Conservation (phyloP, 1,284 basidiomycete genomes). For the Trametes polyzona region DNA sequence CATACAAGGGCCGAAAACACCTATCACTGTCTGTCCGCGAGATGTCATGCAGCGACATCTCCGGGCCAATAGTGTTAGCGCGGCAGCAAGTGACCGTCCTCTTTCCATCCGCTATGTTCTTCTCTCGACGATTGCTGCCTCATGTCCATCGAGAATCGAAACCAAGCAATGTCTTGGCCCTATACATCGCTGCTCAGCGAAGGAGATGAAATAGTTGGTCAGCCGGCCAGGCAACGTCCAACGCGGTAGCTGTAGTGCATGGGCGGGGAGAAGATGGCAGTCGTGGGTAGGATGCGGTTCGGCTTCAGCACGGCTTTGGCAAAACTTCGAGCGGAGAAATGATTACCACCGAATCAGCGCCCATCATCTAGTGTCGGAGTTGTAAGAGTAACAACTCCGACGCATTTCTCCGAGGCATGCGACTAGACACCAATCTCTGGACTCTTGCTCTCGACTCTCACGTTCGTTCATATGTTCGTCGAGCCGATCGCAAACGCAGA, state of each 20-base stretch:
- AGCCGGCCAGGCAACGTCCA: not conserved
- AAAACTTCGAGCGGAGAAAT: not conserved
- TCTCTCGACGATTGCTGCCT: too few relatives aligned
- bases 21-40: not conserved
- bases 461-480: not conserved
- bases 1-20: not conserved
- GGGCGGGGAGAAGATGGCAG: not conserved
- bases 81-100: too few relatives aligned
- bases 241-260: not conserved
- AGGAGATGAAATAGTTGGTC: not conserved
- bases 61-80: not conserved
- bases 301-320: not conserved
- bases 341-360: not conserved
- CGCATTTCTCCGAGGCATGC: not conserved
- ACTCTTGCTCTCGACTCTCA: not conserved
- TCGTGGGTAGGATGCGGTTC: not conserved
- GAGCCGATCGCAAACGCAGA: not conserved
- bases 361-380: not conserved
- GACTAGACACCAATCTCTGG: too few relatives aligned
- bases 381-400: not conserved
- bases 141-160: too few relatives aligned
- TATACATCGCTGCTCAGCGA: not conserved
- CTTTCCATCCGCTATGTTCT: not conserved
- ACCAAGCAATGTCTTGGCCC: not conserved
- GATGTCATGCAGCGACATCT: not conserved